A percentile compares a stretch with the other conserved stretches of the same genome.
Conservation (phyloP, 1,284 basidiomycete species). For the Tilletia horrida region DNA sequence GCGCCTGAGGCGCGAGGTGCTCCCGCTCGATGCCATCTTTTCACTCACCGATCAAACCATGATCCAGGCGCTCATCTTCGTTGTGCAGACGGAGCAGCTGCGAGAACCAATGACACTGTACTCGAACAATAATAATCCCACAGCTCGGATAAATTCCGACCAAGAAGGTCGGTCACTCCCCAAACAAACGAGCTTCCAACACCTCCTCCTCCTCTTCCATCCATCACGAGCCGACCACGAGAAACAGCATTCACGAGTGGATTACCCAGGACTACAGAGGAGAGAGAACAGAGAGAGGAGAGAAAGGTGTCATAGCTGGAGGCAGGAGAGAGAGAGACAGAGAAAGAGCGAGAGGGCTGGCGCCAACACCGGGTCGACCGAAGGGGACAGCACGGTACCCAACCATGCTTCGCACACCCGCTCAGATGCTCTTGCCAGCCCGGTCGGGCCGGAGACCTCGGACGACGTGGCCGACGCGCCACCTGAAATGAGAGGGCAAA, state of each 20-base stretch:
- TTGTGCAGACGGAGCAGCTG: no score
- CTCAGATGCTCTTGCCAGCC: slow-evolving; percentile 9
- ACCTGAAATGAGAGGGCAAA: slow-evolving; percentile 12
- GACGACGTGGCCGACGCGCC: slow-evolving; percentile 51
- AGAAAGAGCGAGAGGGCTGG: background rate
- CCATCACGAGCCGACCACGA: background rate
- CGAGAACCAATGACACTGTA: no score
- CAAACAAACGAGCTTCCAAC: no score
- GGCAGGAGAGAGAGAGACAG: slow-evolving; percentile 5
- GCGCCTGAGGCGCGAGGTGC: background rate
- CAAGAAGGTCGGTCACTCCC: background rate
- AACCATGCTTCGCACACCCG: no score
- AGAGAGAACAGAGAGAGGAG: background rate
- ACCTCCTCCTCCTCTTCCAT: no score
- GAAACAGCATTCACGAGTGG: no score
- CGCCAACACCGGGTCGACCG: no score
- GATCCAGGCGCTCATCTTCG: no score
- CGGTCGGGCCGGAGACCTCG: slow-evolving; percentile 48
- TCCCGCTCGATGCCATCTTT: slow-evolving; percentile 7
- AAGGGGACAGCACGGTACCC: no score
- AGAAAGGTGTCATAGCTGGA: background rate
- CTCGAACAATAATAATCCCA: no score
- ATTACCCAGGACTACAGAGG: no score
- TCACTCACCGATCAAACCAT: no score
- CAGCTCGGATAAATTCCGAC: background rate